Base-by-base conservation (phyloP, 371 early-diverging fungal species). In the Paramicrosporidium saccamoebae region DNA sequence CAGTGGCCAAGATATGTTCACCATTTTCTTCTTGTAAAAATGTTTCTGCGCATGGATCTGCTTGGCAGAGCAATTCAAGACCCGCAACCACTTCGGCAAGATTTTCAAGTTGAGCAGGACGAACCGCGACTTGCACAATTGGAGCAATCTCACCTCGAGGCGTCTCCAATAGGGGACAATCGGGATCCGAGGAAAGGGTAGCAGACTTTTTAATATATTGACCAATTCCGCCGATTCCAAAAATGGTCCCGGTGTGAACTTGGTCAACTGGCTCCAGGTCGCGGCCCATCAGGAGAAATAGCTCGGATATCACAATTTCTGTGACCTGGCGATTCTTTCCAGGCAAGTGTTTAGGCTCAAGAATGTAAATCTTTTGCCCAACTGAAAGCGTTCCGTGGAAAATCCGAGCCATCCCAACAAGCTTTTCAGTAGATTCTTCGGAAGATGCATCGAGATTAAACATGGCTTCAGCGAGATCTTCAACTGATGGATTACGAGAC, bases 251-350 rank as follows among this genome's bases (percentile, higher is more conserved):
- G 2, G 92, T 84, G 0, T 66, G 62, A 0, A 86, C 90, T 28
- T 65, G 55, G 6, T 58, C 46, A 28, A 90, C 32, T 1, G 48
- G 50, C 27, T 67, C 57, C 23, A 92, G 37, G 17, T 90, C 88
- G 16, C 79, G 56, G 4, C 95, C 90, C 92, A 94, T 92, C 36
- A 88, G 55, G 42, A 92, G 37, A 26, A 71, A 92, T 17, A 94
- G 39, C 9, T 47, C 53, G 26, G 65, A 41, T 10, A 88, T 62
- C 0, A 42, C 57, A 14, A 77, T 46, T 30, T 69, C 58, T 9
- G 59, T 48, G 18, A 58, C 50, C 25, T 64, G 55, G 7, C 28
- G 27, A 27, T 51, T 33, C 12, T 30, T 18, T 12, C 44, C 28
- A 8, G 64, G 55, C 23, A 69, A 58, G 37, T 69, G 88, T 36